Evolutionary conservation across 768 basidiomycete genomes (phyloP).

Genomic region (Lactifluus hygrophoroides): DNA sequence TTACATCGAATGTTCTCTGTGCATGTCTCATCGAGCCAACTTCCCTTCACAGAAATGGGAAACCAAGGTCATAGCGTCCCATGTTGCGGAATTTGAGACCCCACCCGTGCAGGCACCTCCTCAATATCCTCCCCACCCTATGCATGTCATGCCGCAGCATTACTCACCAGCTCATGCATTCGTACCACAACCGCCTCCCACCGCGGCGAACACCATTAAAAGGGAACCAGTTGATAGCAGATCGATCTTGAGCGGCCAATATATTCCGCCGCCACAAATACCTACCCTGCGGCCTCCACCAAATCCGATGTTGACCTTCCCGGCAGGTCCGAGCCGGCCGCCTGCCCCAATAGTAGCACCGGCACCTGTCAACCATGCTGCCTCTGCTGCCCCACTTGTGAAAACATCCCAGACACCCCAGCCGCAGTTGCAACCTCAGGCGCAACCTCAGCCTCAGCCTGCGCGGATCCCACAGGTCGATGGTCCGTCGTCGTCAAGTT

Average conservation of each 20-base stretch:
- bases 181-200: slow-evolving; percentile 26
- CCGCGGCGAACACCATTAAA: slow-evolving; percentile 49
- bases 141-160: slow-evolving; percentile 37
- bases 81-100: slow-evolving; percentile 88
- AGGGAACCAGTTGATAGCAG: slow-evolving; percentile 64
- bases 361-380: slow-evolving; percentile 38
- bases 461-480: slow-evolving; percentile 71
- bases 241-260: slow-evolving; percentile 50
- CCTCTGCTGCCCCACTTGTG: slow-evolving; percentile 24
- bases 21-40: slow-evolving; percentile 6
- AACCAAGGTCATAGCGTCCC: slow-evolving; percentile 84
- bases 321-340: slow-evolving; percentile 30
- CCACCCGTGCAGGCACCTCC: slow-evolving; percentile 36
- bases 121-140: slow-evolving; percentile 49
- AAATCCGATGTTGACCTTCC: slow-evolving; percentile 15
- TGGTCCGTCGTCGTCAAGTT: slow-evolving; percentile 61
- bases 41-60: slow-evolving; percentile 84
- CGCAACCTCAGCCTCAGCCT: slow-evolving; percentile 24
- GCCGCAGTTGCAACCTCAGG: slow-evolving; percentile 9
- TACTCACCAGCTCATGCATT: slow-evolving; percentile 25
- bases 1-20: slow-evolving; percentile 15
- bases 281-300: slow-evolving; percentile 28
- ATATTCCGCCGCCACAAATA: slow-evolving; percentile 55
- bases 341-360: slow-evolving; percentile 36
- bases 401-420: slow-evolving; percentile 13